Base-by-base conservation (phyloP, 192 early-diverging fungal species). In the Coemansia sp. region DNA sequence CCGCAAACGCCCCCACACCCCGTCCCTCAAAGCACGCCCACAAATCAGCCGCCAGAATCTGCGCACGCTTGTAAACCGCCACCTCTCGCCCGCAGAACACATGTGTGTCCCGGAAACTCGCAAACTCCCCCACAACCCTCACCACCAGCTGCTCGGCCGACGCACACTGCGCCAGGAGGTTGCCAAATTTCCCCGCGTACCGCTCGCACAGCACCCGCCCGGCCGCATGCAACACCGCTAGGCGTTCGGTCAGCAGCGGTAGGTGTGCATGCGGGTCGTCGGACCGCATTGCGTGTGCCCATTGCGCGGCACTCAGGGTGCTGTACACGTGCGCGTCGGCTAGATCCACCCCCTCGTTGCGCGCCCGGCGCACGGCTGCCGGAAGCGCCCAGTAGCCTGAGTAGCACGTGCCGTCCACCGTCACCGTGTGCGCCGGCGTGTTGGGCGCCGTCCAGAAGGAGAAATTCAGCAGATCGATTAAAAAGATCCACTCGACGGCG, bases 11-110 rank as follows among this genome's bases (percentile, higher is more conserved):
- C 1, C 92, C 89, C 30, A 62, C 57, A 0, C 68, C 64, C 47
- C 69, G 23, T 34, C 87, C 88, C 65, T 92, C 89, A 62, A 92
- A 93, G 61, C 90, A 91, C 15, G 88, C 89, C 92, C 91, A 93
- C 17, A 91, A 59, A 61, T 93, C 92, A 34, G 89, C 92, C 2
- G 90, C 85, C 34, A 93, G 76, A 49, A 93, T 93, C 71, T 93
- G 92, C 15, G 87, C 87, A 22, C 92, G 68, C 80, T 93, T 93
- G 57, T 85, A 90, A 37, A 93, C 63, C 17, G 71, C 69, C 13
- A 91, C 89, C 54, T 61, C 17, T 22, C 40, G 74, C 13, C 83
- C 85, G 5, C 66, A 50, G 37, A 84, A 92, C 27, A 27, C 33
- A n/a, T 78, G 77, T 42, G 83, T 81, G 56, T 92, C 90, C 27